Conservation (phyloP, 1,284 basidiomycete genomes). For the Sphaerobolus stellatus region DNA sequence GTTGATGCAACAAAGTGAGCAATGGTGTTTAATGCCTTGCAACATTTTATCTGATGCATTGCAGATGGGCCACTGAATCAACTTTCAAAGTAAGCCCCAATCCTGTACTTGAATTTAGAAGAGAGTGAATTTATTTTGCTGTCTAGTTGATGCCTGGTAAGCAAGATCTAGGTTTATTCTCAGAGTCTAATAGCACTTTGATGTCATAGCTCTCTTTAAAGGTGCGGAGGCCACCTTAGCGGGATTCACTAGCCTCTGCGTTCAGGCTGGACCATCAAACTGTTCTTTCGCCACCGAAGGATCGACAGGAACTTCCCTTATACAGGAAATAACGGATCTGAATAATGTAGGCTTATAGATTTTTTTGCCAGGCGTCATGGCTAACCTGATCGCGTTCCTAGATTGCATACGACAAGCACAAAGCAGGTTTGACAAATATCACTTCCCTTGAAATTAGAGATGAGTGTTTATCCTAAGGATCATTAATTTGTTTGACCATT, state of each 20-base stretch:
- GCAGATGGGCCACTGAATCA: slow-evolving; percentile 7
- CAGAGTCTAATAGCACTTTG: background rate
- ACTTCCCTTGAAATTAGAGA: background rate
- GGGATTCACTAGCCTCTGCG: slow-evolving; percentile 3
- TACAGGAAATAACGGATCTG: background rate
- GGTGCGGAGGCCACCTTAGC: background rate
- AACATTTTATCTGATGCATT: background rate
- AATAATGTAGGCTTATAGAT: background rate
- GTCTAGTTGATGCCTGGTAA: no score
- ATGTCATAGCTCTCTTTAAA: background rate
- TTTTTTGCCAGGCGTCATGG: background rate
- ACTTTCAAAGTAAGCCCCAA: background rate
- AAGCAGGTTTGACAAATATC: background rate
- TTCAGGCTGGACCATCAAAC: background rate
- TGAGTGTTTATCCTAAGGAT: no score
- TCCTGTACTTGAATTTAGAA: background rate
- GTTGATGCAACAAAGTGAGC: slow-evolving; percentile 3
- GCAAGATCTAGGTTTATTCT: background rate
- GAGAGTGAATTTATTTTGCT: background rate
- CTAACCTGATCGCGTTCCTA: background rate
- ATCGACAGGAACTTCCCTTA: background rate
- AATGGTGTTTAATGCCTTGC: background rate
- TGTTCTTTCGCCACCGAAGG: slow-evolving; percentile 1
- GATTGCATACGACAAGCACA: background rate
- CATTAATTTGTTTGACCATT: no score